A percentile compares a stretch with the other conserved stretches of the same genome.
phyloP scores from a whole-genome alignment of 306 rosid species.

The Lathyrus sativus region DNA sequence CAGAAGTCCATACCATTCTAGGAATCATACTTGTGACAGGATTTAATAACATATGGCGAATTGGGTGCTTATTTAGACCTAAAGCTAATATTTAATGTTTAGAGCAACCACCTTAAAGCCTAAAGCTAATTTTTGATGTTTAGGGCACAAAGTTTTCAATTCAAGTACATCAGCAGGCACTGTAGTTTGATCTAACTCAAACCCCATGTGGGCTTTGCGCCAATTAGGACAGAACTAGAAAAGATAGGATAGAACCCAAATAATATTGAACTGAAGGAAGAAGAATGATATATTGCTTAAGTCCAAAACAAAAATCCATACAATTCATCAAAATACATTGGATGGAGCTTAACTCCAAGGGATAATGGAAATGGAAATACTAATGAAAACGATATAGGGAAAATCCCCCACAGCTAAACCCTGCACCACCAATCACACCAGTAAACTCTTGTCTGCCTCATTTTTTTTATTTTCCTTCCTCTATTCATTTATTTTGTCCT shows the following conservation, averaged over 20 bases:
- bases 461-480: slow-evolving; percentile 5
- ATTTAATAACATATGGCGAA: background rate
- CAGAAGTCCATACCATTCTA: background rate
- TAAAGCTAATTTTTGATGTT: background rate
- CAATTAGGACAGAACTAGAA: background rate
- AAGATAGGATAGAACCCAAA: slow-evolving; percentile 8
- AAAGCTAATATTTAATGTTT: background rate
- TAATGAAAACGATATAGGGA: background rate
- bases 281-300: background rate
- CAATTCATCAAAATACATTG: background rate
- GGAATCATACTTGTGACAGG: background rate
- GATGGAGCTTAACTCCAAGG: background rate
- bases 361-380: background rate
- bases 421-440: background rate
- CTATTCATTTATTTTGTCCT: background rate
- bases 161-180: slow-evolving; percentile 10
- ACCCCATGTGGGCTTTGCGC: too few relatives aligned
- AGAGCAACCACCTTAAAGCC: background rate
- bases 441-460: background rate
- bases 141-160: background rate
- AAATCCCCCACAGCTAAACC: slow-evolving; percentile 11
- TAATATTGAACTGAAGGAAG: slow-evolving; percentile 4
- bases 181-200: background rate
- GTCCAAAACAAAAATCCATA: slow-evolving; percentile 1
- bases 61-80: background rate